These are phyloP conservation scores for Suaeda aralocaspica DNA, from an alignment of 148 eudicot genomes.

Conservation along the genomic window DNA sequence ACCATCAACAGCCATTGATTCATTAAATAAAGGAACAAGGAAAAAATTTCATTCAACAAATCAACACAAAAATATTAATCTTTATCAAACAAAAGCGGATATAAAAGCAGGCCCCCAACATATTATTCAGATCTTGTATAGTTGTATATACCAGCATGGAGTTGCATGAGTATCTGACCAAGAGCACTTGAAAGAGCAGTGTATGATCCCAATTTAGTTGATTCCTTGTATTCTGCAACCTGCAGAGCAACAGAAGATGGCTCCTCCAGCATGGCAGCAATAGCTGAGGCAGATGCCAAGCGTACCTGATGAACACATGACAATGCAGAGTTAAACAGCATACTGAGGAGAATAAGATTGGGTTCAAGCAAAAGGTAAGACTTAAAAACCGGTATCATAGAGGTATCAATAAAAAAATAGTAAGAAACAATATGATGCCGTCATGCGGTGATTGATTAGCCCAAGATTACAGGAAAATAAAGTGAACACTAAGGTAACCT, in stretches of 20 bases:
- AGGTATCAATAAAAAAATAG: not conserved
- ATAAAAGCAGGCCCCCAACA: not conserved
- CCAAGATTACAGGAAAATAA: slow-evolving; percentile 3
- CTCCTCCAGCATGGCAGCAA: slow-evolving; percentile 84
- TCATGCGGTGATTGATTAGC: not conserved
- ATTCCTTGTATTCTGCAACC: slow-evolving; percentile 86
- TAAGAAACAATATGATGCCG: not conserved
- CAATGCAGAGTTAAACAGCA: slow-evolving; percentile 9
- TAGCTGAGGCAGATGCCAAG: slow-evolving; percentile 76
- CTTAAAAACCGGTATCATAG: not conserved
- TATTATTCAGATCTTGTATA: not conserved
- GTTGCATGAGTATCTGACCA: slow-evolving; percentile 96
- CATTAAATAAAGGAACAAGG: not conserved
- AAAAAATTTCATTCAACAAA: not conserved
- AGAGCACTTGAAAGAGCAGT: slow-evolving; percentile 86
- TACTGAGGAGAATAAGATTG: not conserved
- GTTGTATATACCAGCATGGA: slow-evolving; percentile 62
- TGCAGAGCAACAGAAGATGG: slow-evolving; percentile 80
- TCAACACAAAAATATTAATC: not conserved
- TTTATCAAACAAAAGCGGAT: slow-evolving; percentile 15
- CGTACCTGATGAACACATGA: slow-evolving; percentile 57
- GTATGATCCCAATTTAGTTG: slow-evolving; percentile 72
- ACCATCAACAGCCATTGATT: slow-evolving; percentile 15
- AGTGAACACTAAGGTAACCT: not conserved
- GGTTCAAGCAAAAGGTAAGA: not conserved